Evolutionary conservation across 2,329 filamentous ascomycete genomes (phyloP).

Genomic region (Canariomyces notabilis): DNA sequence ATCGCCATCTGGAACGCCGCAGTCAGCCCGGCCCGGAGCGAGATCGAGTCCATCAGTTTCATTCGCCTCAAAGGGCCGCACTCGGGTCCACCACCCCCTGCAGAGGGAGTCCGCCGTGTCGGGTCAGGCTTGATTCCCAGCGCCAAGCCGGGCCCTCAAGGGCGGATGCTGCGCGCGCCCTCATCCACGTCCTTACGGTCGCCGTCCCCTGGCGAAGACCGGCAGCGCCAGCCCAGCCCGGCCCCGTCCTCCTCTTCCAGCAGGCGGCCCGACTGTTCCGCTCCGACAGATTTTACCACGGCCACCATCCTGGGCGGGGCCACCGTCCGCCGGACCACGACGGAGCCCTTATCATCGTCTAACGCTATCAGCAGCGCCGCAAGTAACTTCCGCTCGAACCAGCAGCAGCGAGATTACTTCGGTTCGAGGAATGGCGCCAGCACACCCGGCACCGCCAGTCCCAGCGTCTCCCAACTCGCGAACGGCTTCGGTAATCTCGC

Average conservation of each 20-base stretch:
- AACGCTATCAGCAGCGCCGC: constrained; percentile 26
- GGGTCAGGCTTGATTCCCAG: constrained; percentile 40
- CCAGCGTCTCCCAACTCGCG: not conserved
- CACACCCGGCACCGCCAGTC: constrained; percentile 14
- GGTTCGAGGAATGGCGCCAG: not conserved
- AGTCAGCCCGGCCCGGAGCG: constrained; percentile 58
- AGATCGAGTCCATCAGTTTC: constrained; percentile 60
- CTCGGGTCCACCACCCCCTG: constrained; percentile 27
- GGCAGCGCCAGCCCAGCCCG: constrained; percentile 25
- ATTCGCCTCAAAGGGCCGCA: constrained; percentile 64
- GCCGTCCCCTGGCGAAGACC: constrained; percentile 8
- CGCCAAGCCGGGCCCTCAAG: constrained; percentile 24
- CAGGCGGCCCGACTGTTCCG: constrained; percentile 32
- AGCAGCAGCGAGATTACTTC: constrained; percentile 9
- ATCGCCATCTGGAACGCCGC: constrained; percentile 59
- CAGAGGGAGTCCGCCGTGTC: constrained; percentile 37
- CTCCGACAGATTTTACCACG: constrained; percentile 42
- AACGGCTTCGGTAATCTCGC: constrained; percentile 7
- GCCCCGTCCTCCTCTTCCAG: constrained; percentile 26
- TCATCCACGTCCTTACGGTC: constrained; percentile 23
- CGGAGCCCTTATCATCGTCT: constrained; percentile 24
- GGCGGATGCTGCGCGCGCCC: constrained; percentile 30
- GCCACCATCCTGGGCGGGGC: constrained; percentile 38
- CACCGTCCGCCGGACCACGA: constrained; percentile 26
- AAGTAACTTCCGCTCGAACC: not conserved